Conservation (phyloP, 768 basidiomycete species). For the Chalciporus pseudorubinellus region DNA sequence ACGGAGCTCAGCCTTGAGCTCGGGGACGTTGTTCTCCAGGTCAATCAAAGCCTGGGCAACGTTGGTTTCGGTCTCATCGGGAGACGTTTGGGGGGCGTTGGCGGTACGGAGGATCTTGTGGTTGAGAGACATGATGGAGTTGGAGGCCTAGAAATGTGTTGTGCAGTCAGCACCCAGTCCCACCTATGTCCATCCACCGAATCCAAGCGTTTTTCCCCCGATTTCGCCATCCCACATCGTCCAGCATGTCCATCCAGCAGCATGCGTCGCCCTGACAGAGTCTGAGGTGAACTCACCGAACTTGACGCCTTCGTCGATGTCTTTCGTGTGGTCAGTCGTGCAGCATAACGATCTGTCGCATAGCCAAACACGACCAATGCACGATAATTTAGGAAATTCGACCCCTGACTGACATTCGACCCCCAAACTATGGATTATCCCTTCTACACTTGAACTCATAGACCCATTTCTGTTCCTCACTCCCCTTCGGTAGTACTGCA, state of each 20-base stretch:
- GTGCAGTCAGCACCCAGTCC: constrained; percentile 44
- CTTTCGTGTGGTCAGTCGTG: constrained; percentile 19
- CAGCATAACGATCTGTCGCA: constrained; percentile 5
- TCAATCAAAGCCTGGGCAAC: constrained; percentile 96
- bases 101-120: constrained; percentile 95
- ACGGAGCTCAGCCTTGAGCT: constrained; percentile 95
- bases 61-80: constrained; percentile 86
- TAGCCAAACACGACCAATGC: constrained; percentile 33
- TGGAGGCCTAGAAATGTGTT: constrained; percentile 18
- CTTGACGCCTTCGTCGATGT: constrained; percentile 59
- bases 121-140: constrained; percentile 61
- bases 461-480: constrained; percentile 80
- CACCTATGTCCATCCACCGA: constrained; percentile 53
- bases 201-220: constrained; percentile 29
- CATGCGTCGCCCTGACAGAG: constrained; percentile 18
- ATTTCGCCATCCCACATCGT: constrained; percentile 14
- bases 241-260: constrained; percentile 22
- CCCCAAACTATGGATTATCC: constrained; percentile 25
- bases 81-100: constrained; percentile 86
- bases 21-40: constrained; percentile 97
- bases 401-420: constrained; percentile 3
- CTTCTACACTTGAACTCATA: constrained; percentile 74
- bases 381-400: constrained; percentile 12
- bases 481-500: constrained; percentile 74
- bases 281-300: constrained; percentile 58